Evolutionary conservation across 179 eudicot species (phyloP), one percentile per base, ranked within the genome.

Genomic region (Kewa caespitosa): DNA sequence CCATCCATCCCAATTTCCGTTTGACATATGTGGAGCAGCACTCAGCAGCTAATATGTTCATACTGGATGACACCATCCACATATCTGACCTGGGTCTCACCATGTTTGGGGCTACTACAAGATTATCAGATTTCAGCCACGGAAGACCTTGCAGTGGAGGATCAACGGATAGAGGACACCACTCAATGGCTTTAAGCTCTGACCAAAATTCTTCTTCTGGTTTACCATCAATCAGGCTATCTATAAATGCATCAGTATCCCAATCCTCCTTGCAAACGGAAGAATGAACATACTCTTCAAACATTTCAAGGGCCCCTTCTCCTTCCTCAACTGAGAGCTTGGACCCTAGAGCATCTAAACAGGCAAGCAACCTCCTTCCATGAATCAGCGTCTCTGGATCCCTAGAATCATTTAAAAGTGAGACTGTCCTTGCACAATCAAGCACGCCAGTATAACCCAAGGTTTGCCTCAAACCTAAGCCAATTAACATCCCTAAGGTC

Each of bases 381-480:
- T 80, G 81, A 57, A 78, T 41, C 41, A 82, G 72, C 68, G 98
- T 67, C 78, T 89, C 89, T 7, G 89, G 41, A 72, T 88, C 93
- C 66, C 73, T 78, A 72, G 85, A 82, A 81, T 89, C 97, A 83
- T 91, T 86, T 67, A 90, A 78, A 86, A 90, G 82, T 54, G 98
- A 88, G 30, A 93, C 91, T 66, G 99, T 89, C 79, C 87, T 88
- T 25, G 99, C 99, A 85, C 92, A 90, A 81, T 96, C 99, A 69
- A 93, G 91, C 87, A 96, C 80, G 76, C 96, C 99, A 80, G 80
- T 71, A 83, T 78, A 85, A 74, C 85, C 88, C 81, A 96, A 87
- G 75, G 76, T 84, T 79, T 90, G 91, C 81, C 79, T 83, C 79
- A 96, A 85, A 68, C 99, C 99, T 80, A 96, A 82, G 55, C 85